Base-by-base conservation (phyloP, 2,329 filamentous ascomycete genomes). In the Teratosphaeria destructans region DNA sequence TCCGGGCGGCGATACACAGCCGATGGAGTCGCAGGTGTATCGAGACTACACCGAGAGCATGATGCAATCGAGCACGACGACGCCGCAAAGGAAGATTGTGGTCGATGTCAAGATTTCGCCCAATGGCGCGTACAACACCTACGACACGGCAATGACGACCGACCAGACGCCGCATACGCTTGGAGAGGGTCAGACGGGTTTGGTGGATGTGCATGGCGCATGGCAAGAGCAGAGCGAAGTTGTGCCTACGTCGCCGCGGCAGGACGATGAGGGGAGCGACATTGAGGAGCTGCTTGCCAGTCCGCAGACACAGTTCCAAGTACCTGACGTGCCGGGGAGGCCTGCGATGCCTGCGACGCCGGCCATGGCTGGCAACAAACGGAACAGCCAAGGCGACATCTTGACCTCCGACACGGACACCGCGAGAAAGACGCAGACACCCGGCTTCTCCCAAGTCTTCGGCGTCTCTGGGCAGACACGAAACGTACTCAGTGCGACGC, bases 21-120 rank as follows among this genome's bases (percentile, higher is more conserved):
- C 73, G 27, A 71, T 72, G 64, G 75, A 77, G 58, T 77, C 76
- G 57, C 77, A 79, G 63, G 73, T 78, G 54, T 76, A 77, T 65
- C 74, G 68, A 54, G 66, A 75, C 26, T 76, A 68, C 61, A 72
- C 70, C 12, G 76, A 74, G 53, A 75, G 73, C 49, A 68, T 68
- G 57, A 57, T 47, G 52, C 26, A 57, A 34, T 55, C 59, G 27
- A 39, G 54, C 19, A 63, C 56, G 12, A 61, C 56, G 4, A 66
- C 64, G 29, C 64, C 61, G 55, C 61, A 60, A 58, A 69, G 57
- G 59, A 70, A 60, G 60, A 57, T 55, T 27, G 56, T 60, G 6
- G 47, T 63, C 27, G 55, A 58, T 23, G 43, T 52, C 12, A 57
- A 56, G 34, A 56, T 53, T 11, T 60, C 49, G 29, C 56, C 54